Evolutionary conservation across 2,329 filamentous ascomycete species (phyloP).

Genomic region (Fusarium sp.): DNA sequence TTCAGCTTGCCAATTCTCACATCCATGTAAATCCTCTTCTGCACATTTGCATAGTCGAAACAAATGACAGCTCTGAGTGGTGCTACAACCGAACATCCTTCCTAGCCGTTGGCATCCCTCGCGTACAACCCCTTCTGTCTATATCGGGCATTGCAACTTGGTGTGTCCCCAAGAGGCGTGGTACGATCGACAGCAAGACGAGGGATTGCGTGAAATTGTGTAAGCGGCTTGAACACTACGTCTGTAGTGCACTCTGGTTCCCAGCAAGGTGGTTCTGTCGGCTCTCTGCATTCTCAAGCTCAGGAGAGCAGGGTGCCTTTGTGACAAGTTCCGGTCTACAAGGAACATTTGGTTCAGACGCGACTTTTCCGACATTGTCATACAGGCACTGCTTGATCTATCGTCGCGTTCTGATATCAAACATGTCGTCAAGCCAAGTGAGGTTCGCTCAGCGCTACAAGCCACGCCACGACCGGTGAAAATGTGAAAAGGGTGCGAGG

Average conservation of each 20-base stretch:
- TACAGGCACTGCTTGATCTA: neutral
- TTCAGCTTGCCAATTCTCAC: slow-evolving; percentile 9
- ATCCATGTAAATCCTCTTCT: neutral
- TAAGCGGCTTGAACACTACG: slow-evolving; percentile 34
- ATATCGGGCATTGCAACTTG: slow-evolving; percentile 28
- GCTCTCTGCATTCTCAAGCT: slow-evolving; percentile 23
- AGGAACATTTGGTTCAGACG: neutral
- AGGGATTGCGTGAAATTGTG: slow-evolving; percentile 34
- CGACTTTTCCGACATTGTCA: neutral
- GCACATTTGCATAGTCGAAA: neutral
- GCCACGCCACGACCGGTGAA: slow-evolving; percentile 24
- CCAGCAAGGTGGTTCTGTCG: slow-evolving; percentile 31
- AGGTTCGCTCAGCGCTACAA: slow-evolving; percentile 19
- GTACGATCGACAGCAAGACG: slow-evolving; percentile 32
- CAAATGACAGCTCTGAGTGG: slow-evolving; percentile 18
- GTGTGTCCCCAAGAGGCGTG: slow-evolving; percentile 21
- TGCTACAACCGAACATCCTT: slow-evolving; percentile 20
- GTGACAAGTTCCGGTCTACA: slow-evolving; percentile 8
- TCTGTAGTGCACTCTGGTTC: slow-evolving; percentile 23
- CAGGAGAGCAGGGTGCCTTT: neutral
- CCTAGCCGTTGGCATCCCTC: slow-evolving; percentile 23
- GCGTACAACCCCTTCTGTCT: slow-evolving; percentile 19
- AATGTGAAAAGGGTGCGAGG: slow-evolving; percentile 16
- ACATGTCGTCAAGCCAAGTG: slow-evolving; percentile 7
- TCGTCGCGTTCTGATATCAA: slow-evolving; percentile 6